These are phyloP conservation scores for Phytophthora pseudosyringae DNA, from an alignment of 352 stramenopile genomes.

Conservation along the genomic window DNA sequence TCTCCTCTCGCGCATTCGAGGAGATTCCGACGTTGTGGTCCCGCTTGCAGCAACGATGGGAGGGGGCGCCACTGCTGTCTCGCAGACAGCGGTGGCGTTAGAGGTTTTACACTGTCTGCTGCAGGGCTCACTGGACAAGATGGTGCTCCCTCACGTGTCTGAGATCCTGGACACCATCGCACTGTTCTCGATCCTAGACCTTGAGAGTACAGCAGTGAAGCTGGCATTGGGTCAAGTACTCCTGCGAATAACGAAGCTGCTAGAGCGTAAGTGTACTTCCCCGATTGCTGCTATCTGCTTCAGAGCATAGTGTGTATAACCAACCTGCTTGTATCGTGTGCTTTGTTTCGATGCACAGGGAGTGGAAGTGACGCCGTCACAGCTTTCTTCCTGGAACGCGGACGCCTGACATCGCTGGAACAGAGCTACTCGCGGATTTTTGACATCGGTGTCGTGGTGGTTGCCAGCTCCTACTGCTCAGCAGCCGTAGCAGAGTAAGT, in stretches of 20 bases:
- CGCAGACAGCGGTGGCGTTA: constrained; percentile 35
- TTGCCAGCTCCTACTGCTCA: constrained; percentile 27
- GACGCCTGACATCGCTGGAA: constrained; percentile 49
- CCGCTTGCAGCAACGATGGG: constrained; percentile 14
- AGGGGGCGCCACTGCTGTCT: constrained; percentile 30
- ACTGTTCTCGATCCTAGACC: constrained; percentile 46
- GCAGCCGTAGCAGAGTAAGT: constrained; percentile 12
- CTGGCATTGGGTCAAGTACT: constrained; percentile 39
- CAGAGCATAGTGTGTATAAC: background rate
- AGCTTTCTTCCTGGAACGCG: constrained; percentile 59
- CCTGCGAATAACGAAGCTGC: constrained; percentile 41
- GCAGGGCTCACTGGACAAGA: constrained; percentile 62
- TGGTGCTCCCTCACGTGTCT: constrained; percentile 62
- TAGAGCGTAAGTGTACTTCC: constrained; percentile 50
- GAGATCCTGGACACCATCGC: constrained; percentile 57
- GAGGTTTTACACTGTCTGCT: constrained; percentile 64
- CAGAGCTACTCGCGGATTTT: constrained; percentile 52
- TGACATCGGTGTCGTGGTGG: constrained; percentile 46
- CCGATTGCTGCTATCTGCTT: constrained; percentile 1
- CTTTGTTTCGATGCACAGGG: constrained; percentile 28
- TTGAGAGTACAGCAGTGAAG: constrained; percentile 50
- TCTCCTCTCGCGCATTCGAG: constrained; percentile 63
- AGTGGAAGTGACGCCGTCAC: constrained; percentile 55
- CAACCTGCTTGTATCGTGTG: background rate
- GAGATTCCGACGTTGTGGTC: constrained; percentile 51